Conservation (phyloP, 2,329 filamentous ascomycete genomes). For the Harringtonia lauricola region DNA sequence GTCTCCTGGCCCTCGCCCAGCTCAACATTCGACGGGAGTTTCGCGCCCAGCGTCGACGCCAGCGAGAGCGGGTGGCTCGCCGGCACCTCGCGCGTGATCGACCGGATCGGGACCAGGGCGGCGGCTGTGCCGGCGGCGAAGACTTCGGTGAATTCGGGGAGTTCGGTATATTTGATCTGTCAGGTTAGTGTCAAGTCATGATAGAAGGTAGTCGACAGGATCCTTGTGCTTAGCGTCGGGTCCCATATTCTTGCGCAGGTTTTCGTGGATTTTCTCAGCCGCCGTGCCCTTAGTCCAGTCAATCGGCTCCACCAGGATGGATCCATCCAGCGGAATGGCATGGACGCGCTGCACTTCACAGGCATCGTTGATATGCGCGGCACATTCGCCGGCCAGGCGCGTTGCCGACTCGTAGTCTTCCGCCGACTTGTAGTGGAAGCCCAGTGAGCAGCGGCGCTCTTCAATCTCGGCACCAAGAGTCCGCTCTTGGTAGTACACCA, state of each 20-base stretch:
- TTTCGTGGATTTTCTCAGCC: conserved; percentile 60
- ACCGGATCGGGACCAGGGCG: conserved; percentile 81
- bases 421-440: conserved; percentile 81
- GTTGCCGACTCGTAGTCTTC: conserved; percentile 66
- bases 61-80: conserved; percentile 28
- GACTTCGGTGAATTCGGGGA: conserved; percentile 53
- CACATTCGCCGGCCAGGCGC: conserved; percentile 78
- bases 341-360: conserved; percentile 76
- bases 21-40: conserved; percentile 26
- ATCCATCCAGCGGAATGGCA: conserved; percentile 69
- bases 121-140: conserved; percentile 89
- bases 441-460: conserved; percentile 79
- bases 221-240: conserved; percentile 21
- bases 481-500: conserved; percentile 82
- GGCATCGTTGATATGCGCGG: conserved; percentile 89
- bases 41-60: conserved; percentile 15
- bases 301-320: conserved; percentile 72
- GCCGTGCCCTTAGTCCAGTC: conserved; percentile 85
- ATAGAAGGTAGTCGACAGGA: conserved; percentile 72
- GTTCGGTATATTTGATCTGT: conserved; percentile 54
- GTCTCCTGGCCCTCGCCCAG: conserved; percentile 34
- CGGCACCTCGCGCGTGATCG: conserved; percentile 59
- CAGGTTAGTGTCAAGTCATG: no score
- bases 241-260: conserved; percentile 31
- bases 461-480: conserved; percentile 82